Percentiles rank a stretch among this genome's conserved stretches.
These are phyloP conservation scores for Lophiotrema nucula DNA, from an alignment of 495 filamentous ascomycete species.

Conservation along the genomic window DNA sequence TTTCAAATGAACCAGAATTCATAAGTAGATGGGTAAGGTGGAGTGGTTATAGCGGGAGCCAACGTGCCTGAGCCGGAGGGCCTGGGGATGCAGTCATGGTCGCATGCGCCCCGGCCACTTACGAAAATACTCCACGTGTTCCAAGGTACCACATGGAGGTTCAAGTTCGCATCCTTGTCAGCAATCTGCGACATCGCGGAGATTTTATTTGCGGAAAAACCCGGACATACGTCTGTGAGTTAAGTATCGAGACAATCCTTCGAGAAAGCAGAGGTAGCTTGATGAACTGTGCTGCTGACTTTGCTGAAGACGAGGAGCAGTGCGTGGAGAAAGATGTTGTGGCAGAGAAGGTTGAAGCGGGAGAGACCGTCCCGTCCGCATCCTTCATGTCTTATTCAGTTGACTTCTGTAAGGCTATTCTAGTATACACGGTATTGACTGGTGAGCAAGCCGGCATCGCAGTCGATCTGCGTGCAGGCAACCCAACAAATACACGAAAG, in stretches of 20 bases:
- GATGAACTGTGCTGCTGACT: constrained; percentile 1
- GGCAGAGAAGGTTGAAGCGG: background rate
- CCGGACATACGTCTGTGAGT: background rate
- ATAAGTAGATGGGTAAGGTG: too few relatives aligned
- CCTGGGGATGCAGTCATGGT: constrained; percentile 15
- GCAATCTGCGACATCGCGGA: constrained; percentile 12
- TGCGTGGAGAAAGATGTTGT: background rate
- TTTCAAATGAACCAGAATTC: too few relatives aligned
- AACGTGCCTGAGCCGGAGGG: too few relatives aligned
- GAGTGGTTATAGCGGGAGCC: too few relatives aligned
- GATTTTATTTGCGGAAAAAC: constrained; percentile 9
- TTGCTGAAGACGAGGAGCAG: background rate
- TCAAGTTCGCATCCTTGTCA: background rate
- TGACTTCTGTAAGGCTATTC: background rate
- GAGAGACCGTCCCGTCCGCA: background rate
- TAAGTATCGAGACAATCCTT: too few relatives aligned
- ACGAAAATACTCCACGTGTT: constrained; percentile 12
- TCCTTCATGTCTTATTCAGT: background rate
- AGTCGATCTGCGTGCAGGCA: too few relatives aligned
- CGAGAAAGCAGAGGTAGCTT: background rate
- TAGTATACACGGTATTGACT: background rate
- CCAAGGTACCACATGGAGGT: background rate
- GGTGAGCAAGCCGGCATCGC: too few relatives aligned
- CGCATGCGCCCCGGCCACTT: too few relatives aligned
- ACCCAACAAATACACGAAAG: too few relatives aligned